These are phyloP conservation scores for Heliamphora pulchella DNA, from an alignment of 179 eudicot species.

Conservation along the genomic window DNA sequence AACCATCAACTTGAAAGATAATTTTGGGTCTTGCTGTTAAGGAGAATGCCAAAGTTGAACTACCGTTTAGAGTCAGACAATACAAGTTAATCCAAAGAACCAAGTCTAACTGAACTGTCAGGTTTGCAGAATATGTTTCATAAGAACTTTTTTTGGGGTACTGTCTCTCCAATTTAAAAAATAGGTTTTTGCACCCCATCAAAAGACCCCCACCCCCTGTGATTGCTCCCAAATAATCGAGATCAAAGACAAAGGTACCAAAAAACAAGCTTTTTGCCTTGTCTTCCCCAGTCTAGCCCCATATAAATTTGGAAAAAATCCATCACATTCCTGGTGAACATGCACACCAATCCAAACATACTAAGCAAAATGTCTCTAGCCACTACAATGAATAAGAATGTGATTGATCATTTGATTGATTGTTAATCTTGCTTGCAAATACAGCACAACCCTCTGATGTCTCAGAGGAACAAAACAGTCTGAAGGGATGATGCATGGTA, in stretches of 20 bases:
- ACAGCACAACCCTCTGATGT: neutral
- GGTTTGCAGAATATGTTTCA: neutral
- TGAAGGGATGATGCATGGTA: neutral
- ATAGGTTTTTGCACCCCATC: neutral
- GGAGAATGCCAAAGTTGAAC: slow-evolving; percentile 2
- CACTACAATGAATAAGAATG: too few relatives aligned
- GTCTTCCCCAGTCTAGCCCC: neutral
- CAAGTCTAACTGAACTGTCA: slow-evolving; percentile 5
- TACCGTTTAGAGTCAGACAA: neutral
- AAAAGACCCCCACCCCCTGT: neutral
- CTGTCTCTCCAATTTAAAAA: too few relatives aligned
- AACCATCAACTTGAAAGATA: slow-evolving; percentile 7
- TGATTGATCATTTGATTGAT: too few relatives aligned
- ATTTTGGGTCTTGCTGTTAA: neutral
- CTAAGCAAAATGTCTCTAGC: too few relatives aligned
- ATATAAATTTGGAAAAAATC: too few relatives aligned
- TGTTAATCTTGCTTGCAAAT: neutral
- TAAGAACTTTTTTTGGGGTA: too few relatives aligned
- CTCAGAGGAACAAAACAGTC: too few relatives aligned
- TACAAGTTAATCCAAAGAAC: neutral
- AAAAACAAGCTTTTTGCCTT: neutral
- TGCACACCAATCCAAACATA: too few relatives aligned
- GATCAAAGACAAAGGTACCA: neutral
- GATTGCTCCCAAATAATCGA: neutral
- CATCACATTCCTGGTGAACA: too few relatives aligned